These are phyloP conservation scores for Glaciozyma antarctica DNA, from an alignment of 768 basidiomycete species.

Conservation along the genomic window DNA sequence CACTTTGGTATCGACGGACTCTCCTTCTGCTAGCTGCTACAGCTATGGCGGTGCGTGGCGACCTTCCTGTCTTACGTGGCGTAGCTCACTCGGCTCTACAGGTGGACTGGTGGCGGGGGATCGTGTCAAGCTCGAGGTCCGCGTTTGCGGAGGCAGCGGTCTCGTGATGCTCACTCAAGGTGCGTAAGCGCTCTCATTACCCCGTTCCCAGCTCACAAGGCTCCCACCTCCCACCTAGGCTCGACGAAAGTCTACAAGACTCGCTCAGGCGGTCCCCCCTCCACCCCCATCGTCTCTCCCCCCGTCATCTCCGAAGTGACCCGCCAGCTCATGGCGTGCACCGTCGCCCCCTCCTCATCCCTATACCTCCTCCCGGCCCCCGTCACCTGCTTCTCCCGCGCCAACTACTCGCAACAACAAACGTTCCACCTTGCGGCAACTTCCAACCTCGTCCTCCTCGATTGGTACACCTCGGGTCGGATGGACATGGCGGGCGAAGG, in stretches of 20 bases:
- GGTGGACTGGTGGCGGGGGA: constrained; percentile 83
- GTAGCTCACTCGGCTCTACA: too few relatives aligned
- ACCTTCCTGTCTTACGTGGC: too few relatives aligned
- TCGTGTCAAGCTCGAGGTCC: constrained; percentile 53
- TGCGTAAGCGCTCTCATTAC: constrained; percentile 30
- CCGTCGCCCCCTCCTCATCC: constrained; percentile 48
- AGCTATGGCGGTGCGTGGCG: constrained; percentile 57
- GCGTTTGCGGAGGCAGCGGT: constrained; percentile 50
- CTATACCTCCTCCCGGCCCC: constrained; percentile 84
- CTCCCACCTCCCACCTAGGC: constrained; percentile 49
- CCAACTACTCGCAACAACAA: constrained; percentile 76
- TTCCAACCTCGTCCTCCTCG: constrained; percentile 63
- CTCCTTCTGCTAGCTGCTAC: constrained; percentile 51
- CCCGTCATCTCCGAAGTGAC: constrained; percentile 40
- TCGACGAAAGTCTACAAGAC: constrained; percentile 91
- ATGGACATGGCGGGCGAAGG: constrained; percentile 36
- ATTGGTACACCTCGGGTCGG: constrained; percentile 87
- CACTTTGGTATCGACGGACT: constrained; percentile 5
- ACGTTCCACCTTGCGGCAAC: constrained; percentile 54
- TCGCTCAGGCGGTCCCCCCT: constrained; percentile 51
- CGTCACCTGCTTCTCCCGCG: constrained; percentile 78
- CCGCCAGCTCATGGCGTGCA: constrained; percentile 55
- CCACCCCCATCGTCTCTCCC: too few relatives aligned
- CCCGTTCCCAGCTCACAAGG: not conserved
- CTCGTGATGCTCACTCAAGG: constrained; percentile 78